These are phyloP conservation scores for Xeromyces bisporus DNA, from an alignment of 495 filamentous ascomycete species.

Conservation along the genomic window DNA sequence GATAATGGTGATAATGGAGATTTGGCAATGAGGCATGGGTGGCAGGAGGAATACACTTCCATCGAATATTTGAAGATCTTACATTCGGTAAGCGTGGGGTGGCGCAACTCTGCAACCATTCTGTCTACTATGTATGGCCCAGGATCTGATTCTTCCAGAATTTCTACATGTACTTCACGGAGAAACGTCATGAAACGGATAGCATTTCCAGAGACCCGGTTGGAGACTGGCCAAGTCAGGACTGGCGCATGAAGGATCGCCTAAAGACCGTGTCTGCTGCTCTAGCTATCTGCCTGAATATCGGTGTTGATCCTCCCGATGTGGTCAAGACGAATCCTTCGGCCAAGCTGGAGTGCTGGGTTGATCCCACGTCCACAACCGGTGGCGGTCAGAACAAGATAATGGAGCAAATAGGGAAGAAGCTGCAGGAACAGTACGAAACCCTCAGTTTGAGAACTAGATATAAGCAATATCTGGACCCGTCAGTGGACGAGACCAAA, in stretches of 20 bases:
- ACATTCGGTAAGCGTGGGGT: slow-evolving; percentile 35
- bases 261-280: slow-evolving; percentile 94
- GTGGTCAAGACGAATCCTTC: slow-evolving; percentile 86
- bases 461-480: slow-evolving; percentile 93
- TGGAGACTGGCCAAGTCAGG: slow-evolving; percentile 48
- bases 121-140: background rate
- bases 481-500: slow-evolving; percentile 90
- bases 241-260: slow-evolving; percentile 94
- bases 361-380: slow-evolving; percentile 65
- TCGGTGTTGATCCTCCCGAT: slow-evolving; percentile 93
- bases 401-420: slow-evolving; percentile 88
- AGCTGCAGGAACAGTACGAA: slow-evolving; percentile 88
- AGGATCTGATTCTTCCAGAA: slow-evolving; percentile 14
- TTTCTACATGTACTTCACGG: slow-evolving; percentile 98
- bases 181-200: slow-evolving; percentile 93
- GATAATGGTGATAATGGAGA: slow-evolving; percentile 35
- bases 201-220: slow-evolving; percentile 62
- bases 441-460: slow-evolving; percentile 82
- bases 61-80: slow-evolving; percentile 40
- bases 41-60: slow-evolving; percentile 43
- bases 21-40: slow-evolving; percentile 44
- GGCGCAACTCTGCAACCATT: background rate
- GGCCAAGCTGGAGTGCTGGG: slow-evolving; percentile 91
- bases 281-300: slow-evolving; percentile 86
- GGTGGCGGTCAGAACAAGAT: slow-evolving; percentile 56